These are phyloP conservation scores for Saccharomyces hybrid DNA, from an alignment of 1,139 yeast genomes.

Conservation along the genomic window DNA sequence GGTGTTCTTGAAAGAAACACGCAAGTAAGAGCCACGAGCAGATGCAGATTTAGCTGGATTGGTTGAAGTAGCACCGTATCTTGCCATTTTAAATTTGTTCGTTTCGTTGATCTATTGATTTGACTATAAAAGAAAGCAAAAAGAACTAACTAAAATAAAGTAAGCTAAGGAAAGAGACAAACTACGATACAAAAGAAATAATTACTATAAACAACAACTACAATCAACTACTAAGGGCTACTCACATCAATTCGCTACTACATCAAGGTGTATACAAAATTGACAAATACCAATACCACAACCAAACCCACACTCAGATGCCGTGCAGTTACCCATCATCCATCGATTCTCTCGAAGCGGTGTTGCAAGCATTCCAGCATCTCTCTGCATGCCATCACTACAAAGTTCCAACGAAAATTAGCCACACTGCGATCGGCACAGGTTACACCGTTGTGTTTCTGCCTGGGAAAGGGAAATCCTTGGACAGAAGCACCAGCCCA, in stretches of 20 bases:
- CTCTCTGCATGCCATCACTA: neutral
- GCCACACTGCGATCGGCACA: neutral
- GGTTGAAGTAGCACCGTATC: no score
- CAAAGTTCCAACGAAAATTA: neutral
- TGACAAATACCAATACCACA: neutral
- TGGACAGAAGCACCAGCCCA: neutral
- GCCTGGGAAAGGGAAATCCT: neutral
- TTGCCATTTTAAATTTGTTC: slow-evolving; percentile 9
- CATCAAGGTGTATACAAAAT: neutral
- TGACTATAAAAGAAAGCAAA: neutral
- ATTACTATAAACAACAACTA: neutral
- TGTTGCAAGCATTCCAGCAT: neutral
- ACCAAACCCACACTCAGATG: neutral
- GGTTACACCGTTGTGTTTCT: neutral
- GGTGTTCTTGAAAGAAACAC: no score
- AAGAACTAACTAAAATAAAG: neutral
- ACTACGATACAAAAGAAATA: neutral
- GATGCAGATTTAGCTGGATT: no score
- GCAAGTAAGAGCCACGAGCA: no score
- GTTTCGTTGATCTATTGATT: neutral
- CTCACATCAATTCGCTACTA: neutral
- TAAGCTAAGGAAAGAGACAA: neutral
- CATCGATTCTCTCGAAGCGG: neutral
- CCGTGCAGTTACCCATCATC: neutral
- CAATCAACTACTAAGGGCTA: neutral